Evolutionary conservation across 2,329 filamentous ascomycete genomes (phyloP), one percentile per base, ranked within the genome.

Genomic region (Fusarium pseudoanthophilum): DNA sequence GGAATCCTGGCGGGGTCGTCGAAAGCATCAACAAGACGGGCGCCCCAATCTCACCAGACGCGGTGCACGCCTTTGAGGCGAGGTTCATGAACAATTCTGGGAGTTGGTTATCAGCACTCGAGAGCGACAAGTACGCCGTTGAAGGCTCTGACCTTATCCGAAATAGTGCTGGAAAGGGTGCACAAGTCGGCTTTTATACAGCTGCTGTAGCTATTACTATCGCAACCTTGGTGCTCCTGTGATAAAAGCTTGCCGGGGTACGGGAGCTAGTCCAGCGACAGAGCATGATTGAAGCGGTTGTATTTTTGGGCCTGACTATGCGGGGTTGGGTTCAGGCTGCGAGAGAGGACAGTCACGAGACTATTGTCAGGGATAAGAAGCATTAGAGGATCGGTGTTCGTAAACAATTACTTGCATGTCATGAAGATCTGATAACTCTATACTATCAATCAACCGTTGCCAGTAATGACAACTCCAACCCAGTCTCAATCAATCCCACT

Each of bases 221-320:
- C 0, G 7, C 34, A 7, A 7, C 34, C 0, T 21, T 53, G 7
- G 10, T 8, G 14, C 24, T 21, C 11, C 4, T 53, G 0, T 21
- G 14, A 21, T 28, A 13, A 2, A 11, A 39, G 4, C 18, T 37
- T 1, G 13, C 14, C 2, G 4, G 13, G 28, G 9, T 2, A 11
- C 2, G 32, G 18, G 10, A 53, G 13, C 0, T 11, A 6, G 18
- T 3, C 2, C 1, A n/a, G 9, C 11, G 11, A 51, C 0, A 49
- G 21, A 7, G 4, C 30, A n/a, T 34, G 13, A 34, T 34, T 34
- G 32, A 14, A 49, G 28, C 28, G 14, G 24, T 14, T 24, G 11
- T 4, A 18, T 0, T 13, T 13, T 11, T 26, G 16, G 16, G 18
- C 5, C 26, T 18, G 2, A 5, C 11, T 18, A 43, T 13, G 20